phyloP scores from a whole-genome alignment of 306 rosid genomes.

The Lathyrus aphaca region DNA sequence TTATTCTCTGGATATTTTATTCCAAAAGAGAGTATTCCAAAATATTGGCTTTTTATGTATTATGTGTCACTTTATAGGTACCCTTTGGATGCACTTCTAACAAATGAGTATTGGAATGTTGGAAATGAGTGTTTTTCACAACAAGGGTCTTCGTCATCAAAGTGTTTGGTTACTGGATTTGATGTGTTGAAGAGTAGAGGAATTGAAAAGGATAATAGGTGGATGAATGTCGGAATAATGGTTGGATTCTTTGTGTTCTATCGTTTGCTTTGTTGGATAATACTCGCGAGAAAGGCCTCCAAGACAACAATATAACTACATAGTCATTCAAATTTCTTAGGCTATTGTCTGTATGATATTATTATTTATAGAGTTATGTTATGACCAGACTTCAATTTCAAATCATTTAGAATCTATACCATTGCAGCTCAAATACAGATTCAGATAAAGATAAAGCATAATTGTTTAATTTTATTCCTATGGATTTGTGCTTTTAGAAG shows the following conservation, averaged over 20 bases:
- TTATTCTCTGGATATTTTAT: conserved; percentile 95
- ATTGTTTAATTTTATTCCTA: neutral
- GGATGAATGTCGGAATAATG: conserved; percentile 81
- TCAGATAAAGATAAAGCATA: neutral
- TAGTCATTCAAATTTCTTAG: neutral
- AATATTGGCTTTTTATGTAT: conserved; percentile 91
- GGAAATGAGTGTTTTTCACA: conserved; percentile 45
- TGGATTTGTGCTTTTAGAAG: conserved; percentile 41
- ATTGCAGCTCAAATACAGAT: neutral
- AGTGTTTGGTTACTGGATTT: conserved; percentile 57
- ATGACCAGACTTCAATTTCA: neutral
- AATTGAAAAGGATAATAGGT: conserved; percentile 70
- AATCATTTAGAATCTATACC: neutral
- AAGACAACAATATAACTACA: conserved; percentile 54
- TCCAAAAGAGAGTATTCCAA: conserved; percentile 84
- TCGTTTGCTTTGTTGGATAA: conserved; percentile 77
- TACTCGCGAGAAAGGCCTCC: conserved; percentile 73
- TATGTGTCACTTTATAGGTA: conserved; percentile 86
- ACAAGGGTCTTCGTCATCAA: conserved; percentile 3
- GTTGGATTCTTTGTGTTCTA: conserved; percentile 71
- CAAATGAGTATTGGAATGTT: conserved; percentile 78
- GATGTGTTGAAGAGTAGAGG: conserved; percentile 83
- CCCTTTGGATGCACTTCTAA: conserved; percentile 79
- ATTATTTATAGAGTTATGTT: no score
- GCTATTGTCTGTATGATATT: conserved; percentile 12